These are phyloP conservation scores for Saccharomycopsis sp. DNA, from an alignment of 805 yeast species.

Conservation along the genomic window DNA sequence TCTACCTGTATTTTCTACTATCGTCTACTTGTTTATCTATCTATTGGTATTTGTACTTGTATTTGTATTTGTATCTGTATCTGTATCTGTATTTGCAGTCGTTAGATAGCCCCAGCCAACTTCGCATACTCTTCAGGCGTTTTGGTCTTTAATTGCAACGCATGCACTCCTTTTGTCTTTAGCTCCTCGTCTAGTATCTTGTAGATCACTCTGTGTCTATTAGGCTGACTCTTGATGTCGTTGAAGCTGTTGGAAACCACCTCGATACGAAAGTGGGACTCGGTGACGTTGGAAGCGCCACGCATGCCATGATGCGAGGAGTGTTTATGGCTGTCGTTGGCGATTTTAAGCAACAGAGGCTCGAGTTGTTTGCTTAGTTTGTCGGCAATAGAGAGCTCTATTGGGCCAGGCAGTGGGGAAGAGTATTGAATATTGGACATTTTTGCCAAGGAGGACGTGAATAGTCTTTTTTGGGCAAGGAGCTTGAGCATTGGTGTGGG, in stretches of 20 bases:
- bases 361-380: slow-evolving; percentile 17
- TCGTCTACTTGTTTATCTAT: too few relatives aligned
- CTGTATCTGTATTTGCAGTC: too few relatives aligned
- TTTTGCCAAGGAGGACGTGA: background rate
- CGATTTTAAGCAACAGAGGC: slow-evolving; percentile 45
- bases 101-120: too few relatives aligned
- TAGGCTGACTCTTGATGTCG: slow-evolving; percentile 53
- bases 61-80: too few relatives aligned
- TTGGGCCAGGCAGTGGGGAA: slow-evolving; percentile 19
- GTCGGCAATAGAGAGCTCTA: slow-evolving; percentile 16
- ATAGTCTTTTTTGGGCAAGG: background rate
- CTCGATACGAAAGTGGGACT: slow-evolving; percentile 76
- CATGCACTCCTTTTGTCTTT: slow-evolving; percentile 70
- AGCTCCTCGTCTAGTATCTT: slow-evolving; percentile 65
- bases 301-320: slow-evolving; percentile 79
- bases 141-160: slow-evolving; percentile 77
- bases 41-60: too few relatives aligned
- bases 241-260: slow-evolving; percentile 64
- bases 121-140: slow-evolving; percentile 51
- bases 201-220: slow-evolving; percentile 75
- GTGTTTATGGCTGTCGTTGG: slow-evolving; percentile 84
- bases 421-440: slow-evolving; percentile 15
- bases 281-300: slow-evolving; percentile 63
- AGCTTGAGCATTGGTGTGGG: background rate
- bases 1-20: too few relatives aligned